phyloP scores from a whole-genome alignment of 306 rosid species.

The Canavalia gladiata region DNA sequence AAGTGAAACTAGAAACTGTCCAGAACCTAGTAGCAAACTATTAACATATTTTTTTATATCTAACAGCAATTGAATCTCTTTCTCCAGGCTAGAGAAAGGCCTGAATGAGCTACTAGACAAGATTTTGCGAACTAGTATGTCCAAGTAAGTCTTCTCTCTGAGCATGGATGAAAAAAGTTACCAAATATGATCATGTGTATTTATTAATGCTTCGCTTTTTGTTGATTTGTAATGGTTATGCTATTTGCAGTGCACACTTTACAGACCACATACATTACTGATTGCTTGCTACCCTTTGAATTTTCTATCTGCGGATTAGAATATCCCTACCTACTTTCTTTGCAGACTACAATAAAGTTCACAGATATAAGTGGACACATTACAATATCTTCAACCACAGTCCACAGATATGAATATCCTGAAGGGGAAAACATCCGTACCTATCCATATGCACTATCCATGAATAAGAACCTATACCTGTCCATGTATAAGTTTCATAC shows the following conservation, averaged over 20 bases:
- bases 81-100: neutral
- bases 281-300: neutral
- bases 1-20: neutral
- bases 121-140: neutral
- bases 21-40: neutral
- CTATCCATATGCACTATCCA: neutral
- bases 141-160: constrained; percentile 4
- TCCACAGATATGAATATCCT: neutral
- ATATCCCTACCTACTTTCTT: neutral
- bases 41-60: neutral
- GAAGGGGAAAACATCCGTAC: neutral
- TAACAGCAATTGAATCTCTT: neutral
- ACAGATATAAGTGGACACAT: neutral
- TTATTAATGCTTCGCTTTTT: neutral
- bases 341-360: neutral
- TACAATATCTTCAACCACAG: neutral
- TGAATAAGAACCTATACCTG: too few relatives aligned
- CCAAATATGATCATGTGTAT: neutral
- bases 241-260: neutral
- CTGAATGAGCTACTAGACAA: neutral
- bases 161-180: neutral
- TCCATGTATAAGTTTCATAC: neutral
- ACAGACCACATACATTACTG: neutral
- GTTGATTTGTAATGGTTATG: neutral
- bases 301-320: neutral